Percentiles rank a stretch among this genome's conserved stretches.
These are phyloP conservation scores for Parietaria judaica DNA, from an alignment of 306 rosid species.

Conservation along the genomic window DNA sequence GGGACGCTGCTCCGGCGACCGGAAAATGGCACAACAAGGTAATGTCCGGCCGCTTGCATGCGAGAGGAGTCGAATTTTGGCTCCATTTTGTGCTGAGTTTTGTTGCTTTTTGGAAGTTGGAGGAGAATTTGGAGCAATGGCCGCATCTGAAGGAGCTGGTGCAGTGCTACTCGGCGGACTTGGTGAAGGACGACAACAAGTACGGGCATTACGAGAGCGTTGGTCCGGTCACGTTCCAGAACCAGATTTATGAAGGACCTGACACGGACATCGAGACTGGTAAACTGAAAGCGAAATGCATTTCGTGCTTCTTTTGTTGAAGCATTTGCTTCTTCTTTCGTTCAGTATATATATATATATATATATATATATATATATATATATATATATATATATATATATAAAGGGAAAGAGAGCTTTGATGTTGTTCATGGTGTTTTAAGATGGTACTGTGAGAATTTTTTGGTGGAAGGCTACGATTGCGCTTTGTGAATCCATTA, in stretches of 20 bases:
- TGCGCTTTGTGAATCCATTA: no score
- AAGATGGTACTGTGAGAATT: neutral
- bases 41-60: conserved; percentile 5
- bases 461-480: no score
- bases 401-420: neutral
- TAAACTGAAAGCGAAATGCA: conserved; percentile 11
- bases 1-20: conserved; percentile 77
- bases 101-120: conserved; percentile 35
- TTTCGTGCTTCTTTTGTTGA: no score
- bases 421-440: neutral
- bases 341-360: no score
- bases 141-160: conserved; percentile 91
- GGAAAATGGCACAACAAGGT: conserved; percentile 92
- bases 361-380: no score
- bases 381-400: no score
- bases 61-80: neutral
- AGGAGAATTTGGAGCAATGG: conserved; percentile 97
- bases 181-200: conserved; percentile 94
- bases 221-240: conserved; percentile 55
- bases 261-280: conserved; percentile 98
- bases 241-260: conserved; percentile 95
- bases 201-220: conserved; percentile 81
- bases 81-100: neutral
- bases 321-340: no score
- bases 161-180: conserved; percentile 92